phyloP scores from a whole-genome alignment of 352 stramenopile genomes.

The Saprolegnia diclina region DNA sequence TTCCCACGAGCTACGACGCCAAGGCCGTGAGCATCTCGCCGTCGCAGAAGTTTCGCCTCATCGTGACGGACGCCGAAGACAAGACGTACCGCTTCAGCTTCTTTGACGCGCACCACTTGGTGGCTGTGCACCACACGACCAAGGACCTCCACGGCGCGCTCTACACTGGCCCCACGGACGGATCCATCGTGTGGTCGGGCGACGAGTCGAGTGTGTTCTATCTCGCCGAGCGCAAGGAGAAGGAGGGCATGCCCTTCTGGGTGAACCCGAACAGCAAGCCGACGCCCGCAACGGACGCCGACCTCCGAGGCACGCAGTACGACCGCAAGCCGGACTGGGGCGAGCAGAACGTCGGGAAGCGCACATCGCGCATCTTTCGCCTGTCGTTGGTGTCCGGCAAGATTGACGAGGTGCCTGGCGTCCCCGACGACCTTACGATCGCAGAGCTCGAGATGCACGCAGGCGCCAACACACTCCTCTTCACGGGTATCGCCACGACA shows the following conservation, averaged over 20 bases:
- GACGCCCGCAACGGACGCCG: constrained; percentile 26
- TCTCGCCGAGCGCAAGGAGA: constrained; percentile 59
- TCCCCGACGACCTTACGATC: constrained; percentile 51
- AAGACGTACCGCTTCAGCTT: constrained; percentile 16
- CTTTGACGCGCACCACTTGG: constrained; percentile 4
- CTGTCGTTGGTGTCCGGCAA: constrained; percentile 53
- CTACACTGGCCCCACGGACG: constrained; percentile 65
- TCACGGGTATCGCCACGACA: constrained; percentile 53
- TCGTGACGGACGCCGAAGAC: constrained; percentile 20
- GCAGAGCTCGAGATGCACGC: constrained; percentile 65
- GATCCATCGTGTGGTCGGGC: constrained; percentile 63
- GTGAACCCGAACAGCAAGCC: constrained; percentile 45
- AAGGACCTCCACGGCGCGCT: constrained; percentile 65
- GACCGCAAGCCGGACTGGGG: constrained; percentile 75
- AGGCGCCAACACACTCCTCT: constrained; percentile 49
- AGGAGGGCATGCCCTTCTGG: constrained; percentile 47
- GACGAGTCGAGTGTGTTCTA: constrained; percentile 71
- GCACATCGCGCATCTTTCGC: constrained; percentile 60
- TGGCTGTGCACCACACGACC: constrained; percentile 37
- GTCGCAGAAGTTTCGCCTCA: constrained; percentile 13
- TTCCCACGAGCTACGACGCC: constrained; percentile 6
- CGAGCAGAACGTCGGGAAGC: constrained; percentile 77
- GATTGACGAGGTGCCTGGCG: constrained; percentile 53
- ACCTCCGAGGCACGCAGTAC: constrained; percentile 51
- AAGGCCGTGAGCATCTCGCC: constrained; percentile 21